Evolutionary conservation across 2,329 filamentous ascomycete species (phyloP), one percentile per base, ranked within the genome.

Genomic region (Clonostachys rhizophaga): DNA sequence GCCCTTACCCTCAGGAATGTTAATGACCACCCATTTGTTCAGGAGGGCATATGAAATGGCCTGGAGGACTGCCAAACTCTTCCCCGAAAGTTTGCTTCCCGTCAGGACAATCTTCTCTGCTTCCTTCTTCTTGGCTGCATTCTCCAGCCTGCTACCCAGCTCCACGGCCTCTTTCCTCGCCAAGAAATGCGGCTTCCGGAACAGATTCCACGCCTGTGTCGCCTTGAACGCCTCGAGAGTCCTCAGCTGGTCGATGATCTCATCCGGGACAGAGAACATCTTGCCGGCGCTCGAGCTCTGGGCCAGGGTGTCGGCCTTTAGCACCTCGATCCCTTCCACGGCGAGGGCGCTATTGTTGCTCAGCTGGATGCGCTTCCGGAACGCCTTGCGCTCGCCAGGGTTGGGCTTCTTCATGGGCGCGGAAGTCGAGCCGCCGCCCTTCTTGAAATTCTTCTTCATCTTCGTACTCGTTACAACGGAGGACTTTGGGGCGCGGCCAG

Each of bases 321-420:
- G 61, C 43, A 85, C 77, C 50, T 76, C 69, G 55, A 95, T 74
- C 11, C 82, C 87, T 20, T 74, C 62, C 8, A 97, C 86, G 50
- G 86, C 81, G 36, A 96, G 72, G 44, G 94, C 94, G 69, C 96
- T 97, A 66, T 89, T 87, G 71, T 97, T 99, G 74, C 87, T 92
- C 50, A 99, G 82, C 50, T 95, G 84, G 59, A 99, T 89, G 56
- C 89, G 84, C 74, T 95, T 96, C 54, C 91, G 84, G 62, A 89
- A 75, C 30, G 89, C 88, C 70, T 91, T 95, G 55, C 91, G 83
- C 75, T 96, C 91, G 54, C 91, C 92, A 4, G 82, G 76, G 12
- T 73, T 73, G 17, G 87, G 86, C 54, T 41, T 75, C 66, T 78
- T 80, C 47, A 70, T 63, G 24, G 68, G 66, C 24, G 64, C 66